Evolutionary conservation across 106 monocot species (phyloP).

Genomic region (Agapanthus africanus): DNA sequence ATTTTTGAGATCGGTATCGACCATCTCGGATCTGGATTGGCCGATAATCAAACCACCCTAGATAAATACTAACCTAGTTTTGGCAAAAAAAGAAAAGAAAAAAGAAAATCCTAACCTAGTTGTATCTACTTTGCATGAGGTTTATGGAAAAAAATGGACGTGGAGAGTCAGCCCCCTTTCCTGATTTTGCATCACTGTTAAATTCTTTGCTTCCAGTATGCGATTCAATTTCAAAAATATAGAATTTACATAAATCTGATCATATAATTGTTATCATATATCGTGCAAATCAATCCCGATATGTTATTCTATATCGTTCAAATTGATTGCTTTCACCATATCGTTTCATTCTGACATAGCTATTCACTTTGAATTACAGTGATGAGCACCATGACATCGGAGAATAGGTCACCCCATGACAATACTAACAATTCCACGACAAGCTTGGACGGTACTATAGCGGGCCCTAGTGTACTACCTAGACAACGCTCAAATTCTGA

Average conservation of each 20-base stretch:
- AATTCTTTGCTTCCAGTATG: neutral
- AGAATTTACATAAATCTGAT: neutral
- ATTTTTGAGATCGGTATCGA: neutral
- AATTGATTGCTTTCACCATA: neutral
- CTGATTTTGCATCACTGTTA: neutral
- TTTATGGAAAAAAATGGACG: neutral
- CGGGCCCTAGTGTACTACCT: neutral
- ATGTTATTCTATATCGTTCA: neutral
- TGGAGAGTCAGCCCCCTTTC: neutral
- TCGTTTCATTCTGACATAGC: neutral
- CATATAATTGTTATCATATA: neutral
- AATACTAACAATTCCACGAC: neutral
- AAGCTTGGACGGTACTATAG: neutral
- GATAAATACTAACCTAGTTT: neutral
- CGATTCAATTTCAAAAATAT: neutral
- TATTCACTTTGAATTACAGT: neutral
- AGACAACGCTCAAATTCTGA: neutral
- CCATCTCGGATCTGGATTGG: neutral
- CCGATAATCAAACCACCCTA: neutral
- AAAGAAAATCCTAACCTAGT: neutral
- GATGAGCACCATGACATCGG: slow-evolving; percentile 11
- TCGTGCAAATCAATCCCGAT: neutral
- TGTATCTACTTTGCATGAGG: too few relatives aligned
- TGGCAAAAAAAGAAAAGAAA: too few relatives aligned
- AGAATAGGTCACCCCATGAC: neutral